Percentiles rank a stretch among this genome's conserved stretches.
phyloP scores from a whole-genome alignment of 1,139 yeast genomes.

The Magnusiomyces sp. region DNA sequence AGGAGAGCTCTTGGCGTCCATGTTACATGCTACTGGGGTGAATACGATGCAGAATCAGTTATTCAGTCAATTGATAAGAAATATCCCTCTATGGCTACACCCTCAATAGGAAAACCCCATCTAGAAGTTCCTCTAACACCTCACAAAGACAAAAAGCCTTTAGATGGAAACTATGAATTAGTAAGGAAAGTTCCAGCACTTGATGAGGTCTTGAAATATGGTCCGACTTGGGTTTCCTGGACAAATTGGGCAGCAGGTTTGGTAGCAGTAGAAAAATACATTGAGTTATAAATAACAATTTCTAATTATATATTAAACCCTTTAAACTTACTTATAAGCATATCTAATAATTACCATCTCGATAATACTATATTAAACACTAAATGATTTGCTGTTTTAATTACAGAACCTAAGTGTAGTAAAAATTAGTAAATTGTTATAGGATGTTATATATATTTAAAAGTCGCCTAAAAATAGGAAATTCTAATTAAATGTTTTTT shows the following conservation, averaged over 20 bases:
- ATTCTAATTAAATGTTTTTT: too few species aligned
- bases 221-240: slow-evolving; percentile 57
- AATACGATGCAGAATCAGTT: slow-evolving; percentile 42
- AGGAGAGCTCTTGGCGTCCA: slow-evolving; percentile 40
- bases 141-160: neutral
- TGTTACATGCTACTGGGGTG: slow-evolving; percentile 69
- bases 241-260: slow-evolving; percentile 61
- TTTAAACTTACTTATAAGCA: too few species aligned
- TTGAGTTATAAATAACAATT: slow-evolving; percentile 30
- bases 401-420: too few species aligned
- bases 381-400: too few species aligned
- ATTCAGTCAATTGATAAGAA: slow-evolving; percentile 27
- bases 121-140: too few species aligned
- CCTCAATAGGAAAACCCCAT: too few species aligned
- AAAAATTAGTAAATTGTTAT: too few species aligned
- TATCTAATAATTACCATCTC: too few species aligned
- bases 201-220: slow-evolving; percentile 54
- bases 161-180: slow-evolving; percentile 14
- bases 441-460: too few species aligned
- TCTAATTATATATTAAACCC: too few species aligned
- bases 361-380: too few species aligned
- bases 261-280: slow-evolving; percentile 42
- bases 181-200: slow-evolving; percentile 54
- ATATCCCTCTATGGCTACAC: neutral
- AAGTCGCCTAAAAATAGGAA: too few species aligned